Base-by-base conservation (phyloP, 257 asterid genomes). In the Anisodus acutangulus region DNA sequence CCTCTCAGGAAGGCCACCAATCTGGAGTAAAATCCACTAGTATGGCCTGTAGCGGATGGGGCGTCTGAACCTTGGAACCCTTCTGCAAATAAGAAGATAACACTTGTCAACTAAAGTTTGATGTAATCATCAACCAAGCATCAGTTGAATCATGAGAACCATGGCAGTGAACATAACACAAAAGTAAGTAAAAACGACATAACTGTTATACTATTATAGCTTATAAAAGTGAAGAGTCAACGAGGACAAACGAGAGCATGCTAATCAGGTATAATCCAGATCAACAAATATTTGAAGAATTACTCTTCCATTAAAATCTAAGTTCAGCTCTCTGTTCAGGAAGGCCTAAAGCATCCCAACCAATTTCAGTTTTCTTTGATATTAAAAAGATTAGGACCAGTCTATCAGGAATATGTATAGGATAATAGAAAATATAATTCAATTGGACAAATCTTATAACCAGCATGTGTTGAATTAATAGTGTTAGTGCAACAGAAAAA, bases 1-100 rank as follows among this genome's bases (percentile, higher is more conserved):
- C n/a, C 59, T 57, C 60, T 53, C 26, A 4, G 87, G 88, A 86
- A 67, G 88, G 80, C 80, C 81, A 64, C 47, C 55, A 76, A 62
- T 80, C 59, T 49, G 1, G 9, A 67, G 57, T 62, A 41, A 67
- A 62, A 10, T 68, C 45, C 83, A 85, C 86, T 81, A 92, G 88
- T 92, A 92, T 43, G 95, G 94, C 51, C 85, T 87, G 90, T 92
- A 92, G 82, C 93, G 95, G 83, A 66, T 80, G 4, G 91, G 90
- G 58, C 87, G 90, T 82, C 92, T 90, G 81, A 51, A 87, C 90
- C 93, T 90, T 7, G 92, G 91, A 71, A 79, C 63, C 88, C 92
- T 92, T 86, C 95, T 92, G 92, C 90, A 80, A 19, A 78, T 51
- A 84, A 82, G 78, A 80, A 17, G 31, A 45, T 8, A 35, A 84